Evolutionary conservation across 2,329 filamentous ascomycete genomes (phyloP), one percentile per base, ranked within the genome.

Genomic region (Penicillium verrucosum): DNA sequence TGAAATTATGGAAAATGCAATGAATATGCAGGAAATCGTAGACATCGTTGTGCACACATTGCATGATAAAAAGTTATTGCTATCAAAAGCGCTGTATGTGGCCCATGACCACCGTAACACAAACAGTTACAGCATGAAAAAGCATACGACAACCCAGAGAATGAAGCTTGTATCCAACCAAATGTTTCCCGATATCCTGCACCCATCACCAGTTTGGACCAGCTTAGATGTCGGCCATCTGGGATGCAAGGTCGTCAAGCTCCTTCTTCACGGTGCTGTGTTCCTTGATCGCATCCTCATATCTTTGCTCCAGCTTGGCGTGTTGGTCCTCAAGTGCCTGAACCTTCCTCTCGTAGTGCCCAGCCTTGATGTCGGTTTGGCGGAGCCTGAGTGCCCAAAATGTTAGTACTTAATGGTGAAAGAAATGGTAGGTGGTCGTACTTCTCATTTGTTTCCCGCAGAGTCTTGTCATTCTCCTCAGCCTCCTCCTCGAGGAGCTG

Each of bases 301-400:
- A 97, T 83, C 99, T 97, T 78, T 83, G 76, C 83, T 97, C 94
- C 92, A 92, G 97, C 78, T 92, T 86, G 78, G 97, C 92, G 71
- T 90, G 89, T 76, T 92, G 86, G 73, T 85, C 82, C 81, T 99
- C 94, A 73, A 97, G 87, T 70, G 94, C 93, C 79, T 97, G 91
- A 68, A 97, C 94, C 84, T 97, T 97, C 80, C 94, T 94, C 83
- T 99, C 94, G 80, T 93, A 97, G 82, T 99, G 93, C 71, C 93
- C 94, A 72, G 93, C 92, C 85, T 97, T 97, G 81, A 97, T 92
- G 77, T 99, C 94, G 80, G 94, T 97, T 82, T 96, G 92, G 77
- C 94, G 92, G 74, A 97, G 90, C 82, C 94, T 99, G 43, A 54
- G 51, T 65, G 46, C n/a, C 49, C 54, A 37, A 61, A 63, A 51